Percentiles rank a stretch among this genome's conserved stretches.
phyloP scores from a whole-genome alignment of 305 asterid genomes.

The Fraxinus paxiana region DNA sequence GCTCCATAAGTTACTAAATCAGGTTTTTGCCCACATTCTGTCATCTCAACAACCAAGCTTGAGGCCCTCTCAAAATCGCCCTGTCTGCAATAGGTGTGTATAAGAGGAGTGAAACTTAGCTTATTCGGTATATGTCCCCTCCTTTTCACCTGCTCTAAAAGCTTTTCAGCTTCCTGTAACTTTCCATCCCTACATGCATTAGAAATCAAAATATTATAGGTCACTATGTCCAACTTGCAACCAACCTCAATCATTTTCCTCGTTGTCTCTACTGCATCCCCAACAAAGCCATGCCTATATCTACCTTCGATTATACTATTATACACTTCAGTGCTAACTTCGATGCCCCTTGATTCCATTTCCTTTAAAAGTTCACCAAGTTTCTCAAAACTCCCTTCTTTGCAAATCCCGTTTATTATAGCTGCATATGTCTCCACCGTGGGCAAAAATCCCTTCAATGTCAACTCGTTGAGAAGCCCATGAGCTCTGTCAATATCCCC shows the following conservation, averaged over 20 bases:
- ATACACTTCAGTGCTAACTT: slow-evolving; percentile 44
- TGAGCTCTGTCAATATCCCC: slow-evolving; percentile 58
- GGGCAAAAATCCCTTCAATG: slow-evolving; percentile 65
- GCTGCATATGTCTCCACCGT: slow-evolving; percentile 77
- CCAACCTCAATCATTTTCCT: slow-evolving; percentile 55
- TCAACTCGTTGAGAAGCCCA: slow-evolving; percentile 54
- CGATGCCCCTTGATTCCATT: slow-evolving; percentile 59
- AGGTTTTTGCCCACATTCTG: slow-evolving; percentile 59
- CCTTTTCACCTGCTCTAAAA: slow-evolving; percentile 43
- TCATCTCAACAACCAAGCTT: slow-evolving; percentile 61
- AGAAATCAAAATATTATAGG: slow-evolving; percentile 69
- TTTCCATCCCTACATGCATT: slow-evolving; percentile 60
- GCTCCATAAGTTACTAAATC: slow-evolving; percentile 71
- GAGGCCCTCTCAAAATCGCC: slow-evolving; percentile 70
- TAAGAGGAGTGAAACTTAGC: slow-evolving; percentile 70
- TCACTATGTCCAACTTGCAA: slow-evolving; percentile 54
- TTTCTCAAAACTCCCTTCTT: slow-evolving; percentile 52
- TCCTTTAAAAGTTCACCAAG: slow-evolving; percentile 55
- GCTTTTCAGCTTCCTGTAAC: slow-evolving; percentile 62
- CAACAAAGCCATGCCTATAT: slow-evolving; percentile 43
- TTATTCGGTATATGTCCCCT: slow-evolving; percentile 53
- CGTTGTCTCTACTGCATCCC: slow-evolving; percentile 44
- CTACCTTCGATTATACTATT: slow-evolving; percentile 64
- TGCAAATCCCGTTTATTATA: slow-evolving; percentile 64
- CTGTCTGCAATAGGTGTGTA: slow-evolving; percentile 51